Percentiles rank a stretch among this genome's conserved stretches.
These are phyloP conservation scores for Kodamaea kaohsiungensis DNA, from an alignment of 805 yeast species.

Conservation along the genomic window DNA sequence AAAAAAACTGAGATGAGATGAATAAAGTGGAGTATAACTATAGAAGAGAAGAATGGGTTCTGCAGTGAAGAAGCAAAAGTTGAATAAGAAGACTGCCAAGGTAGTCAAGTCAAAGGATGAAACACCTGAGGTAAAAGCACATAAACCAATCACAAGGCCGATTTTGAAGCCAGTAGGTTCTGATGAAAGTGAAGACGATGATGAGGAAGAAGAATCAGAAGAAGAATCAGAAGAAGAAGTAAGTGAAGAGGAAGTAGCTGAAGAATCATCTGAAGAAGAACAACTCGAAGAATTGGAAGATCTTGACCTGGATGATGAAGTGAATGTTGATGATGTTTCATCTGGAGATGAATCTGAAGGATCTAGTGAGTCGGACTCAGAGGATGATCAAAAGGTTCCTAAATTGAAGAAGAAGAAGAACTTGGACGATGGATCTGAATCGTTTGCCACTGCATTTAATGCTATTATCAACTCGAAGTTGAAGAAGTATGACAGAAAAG, in stretches of 20 bases:
- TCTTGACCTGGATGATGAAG: slow-evolving; percentile 17
- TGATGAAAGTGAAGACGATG: slow-evolving; percentile 1
- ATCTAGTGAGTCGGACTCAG: slow-evolving; percentile 22
- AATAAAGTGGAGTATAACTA: neutral
- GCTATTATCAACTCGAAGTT: slow-evolving; percentile 83
- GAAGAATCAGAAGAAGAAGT: slow-evolving; percentile 14
- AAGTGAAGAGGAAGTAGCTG: neutral
- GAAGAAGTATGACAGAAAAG: slow-evolving; percentile 85
- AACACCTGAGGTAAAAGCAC: neutral
- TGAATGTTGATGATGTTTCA: slow-evolving; percentile 14
- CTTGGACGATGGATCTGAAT: slow-evolving; percentile 67
- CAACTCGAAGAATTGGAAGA: slow-evolving; percentile 17
- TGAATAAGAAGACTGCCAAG: slow-evolving; percentile 12
- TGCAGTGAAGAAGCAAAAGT: slow-evolving; percentile 24
- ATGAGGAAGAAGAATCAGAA: slow-evolving; percentile 1
- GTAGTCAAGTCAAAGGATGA: neutral
- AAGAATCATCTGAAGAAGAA: slow-evolving; percentile 8
- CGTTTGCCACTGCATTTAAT: slow-evolving; percentile 79
- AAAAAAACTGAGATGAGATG: slow-evolving; percentile 7
- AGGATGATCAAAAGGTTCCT: slow-evolving; percentile 33
- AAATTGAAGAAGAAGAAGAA: slow-evolving; percentile 57
- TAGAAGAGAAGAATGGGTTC: neutral
- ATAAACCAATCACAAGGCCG: slow-evolving; percentile 2
- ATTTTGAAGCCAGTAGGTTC: slow-evolving; percentile 3
- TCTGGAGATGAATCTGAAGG: slow-evolving; percentile 8